These are phyloP conservation scores for Fusarium irregulare DNA, from an alignment of 2,329 filamentous ascomycete species.

Conservation along the genomic window DNA sequence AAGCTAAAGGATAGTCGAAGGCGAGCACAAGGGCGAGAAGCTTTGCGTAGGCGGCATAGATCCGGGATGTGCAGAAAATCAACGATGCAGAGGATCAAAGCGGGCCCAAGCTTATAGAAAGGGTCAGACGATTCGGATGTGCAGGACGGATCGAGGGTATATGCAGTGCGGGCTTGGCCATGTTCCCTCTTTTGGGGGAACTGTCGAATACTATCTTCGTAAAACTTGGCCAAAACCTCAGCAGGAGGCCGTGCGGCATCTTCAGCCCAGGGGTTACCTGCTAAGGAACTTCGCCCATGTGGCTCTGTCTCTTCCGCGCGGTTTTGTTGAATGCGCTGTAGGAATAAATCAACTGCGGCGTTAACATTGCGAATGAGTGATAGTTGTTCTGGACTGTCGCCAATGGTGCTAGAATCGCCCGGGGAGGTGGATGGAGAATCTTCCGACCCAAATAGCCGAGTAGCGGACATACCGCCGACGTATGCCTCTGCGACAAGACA, in stretches of 20 bases:
- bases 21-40: not conserved
- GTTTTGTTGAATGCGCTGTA: not conserved
- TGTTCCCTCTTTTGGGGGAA: not conserved
- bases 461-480: not conserved
- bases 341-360: not conserved
- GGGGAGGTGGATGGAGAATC: not conserved
- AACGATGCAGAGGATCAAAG: not conserved
- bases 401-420: not conserved
- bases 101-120: not conserved
- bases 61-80: not conserved
- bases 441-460: not conserved
- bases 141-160: not conserved
- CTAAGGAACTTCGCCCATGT: not conserved
- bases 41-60: not conserved
- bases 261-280: not conserved
- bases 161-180: not conserved
- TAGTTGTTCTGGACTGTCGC: not conserved
- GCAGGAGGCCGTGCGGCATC: not conserved
- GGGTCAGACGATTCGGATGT: not conserved
- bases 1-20: not conserved
- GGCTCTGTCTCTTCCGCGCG: not conserved
- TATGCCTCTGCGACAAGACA: not conserved
- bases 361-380: not conserved
- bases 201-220: not conserved
- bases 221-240: not conserved